Evolutionary conservation across 305 asterid genomes (phyloP), one percentile per base, ranked within the genome.

Genomic region (Solanum hybrid): DNA sequence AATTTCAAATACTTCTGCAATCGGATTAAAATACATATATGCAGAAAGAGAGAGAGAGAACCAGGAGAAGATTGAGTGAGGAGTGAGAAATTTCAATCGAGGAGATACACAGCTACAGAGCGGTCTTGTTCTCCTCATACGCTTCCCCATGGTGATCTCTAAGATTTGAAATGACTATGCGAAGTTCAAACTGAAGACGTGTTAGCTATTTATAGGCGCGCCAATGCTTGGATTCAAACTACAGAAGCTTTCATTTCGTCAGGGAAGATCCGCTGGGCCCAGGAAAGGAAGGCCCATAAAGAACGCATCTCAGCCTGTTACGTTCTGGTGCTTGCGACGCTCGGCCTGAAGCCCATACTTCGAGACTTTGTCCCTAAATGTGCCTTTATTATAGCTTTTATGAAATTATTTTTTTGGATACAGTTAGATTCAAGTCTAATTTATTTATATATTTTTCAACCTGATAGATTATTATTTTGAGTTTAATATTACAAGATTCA

Each of bases 71-170:
- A 92, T 91, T 27, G 96, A 89, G 93, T 93, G 98, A 90, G 95
- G 93, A 89, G 91, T 31, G 75, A 90, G 92, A 89, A 84, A 87
- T 38, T 94, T 72, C 26, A 91, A n/a, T 61, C 95, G 93, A 26
- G 99, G 99, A 92, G 99, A 96, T 86, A 92, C 95, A 92, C 99
- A 96, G 94, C 96, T 91, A 91, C 99, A 91, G 87, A 95, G 93
- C 9, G 97, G 87, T 91, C 95, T 94, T 39, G 96, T 92, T 92
- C 93, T 96, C 90, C 98, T 92, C 95, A 96, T 86, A 92, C 98
- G 96, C 93, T 96, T 97, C 95, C 96, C 99, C 98, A 96, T 96
- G 39, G 39, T 83, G 87, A 81, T 39, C 27, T 24, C 80, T 70
- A 27, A 38, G 82, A 80, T 72, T 22, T 29, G 86, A 72, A 45